phyloP scores from a whole-genome alignment of 345 rosid species.

The Linum usitatissimum region DNA sequence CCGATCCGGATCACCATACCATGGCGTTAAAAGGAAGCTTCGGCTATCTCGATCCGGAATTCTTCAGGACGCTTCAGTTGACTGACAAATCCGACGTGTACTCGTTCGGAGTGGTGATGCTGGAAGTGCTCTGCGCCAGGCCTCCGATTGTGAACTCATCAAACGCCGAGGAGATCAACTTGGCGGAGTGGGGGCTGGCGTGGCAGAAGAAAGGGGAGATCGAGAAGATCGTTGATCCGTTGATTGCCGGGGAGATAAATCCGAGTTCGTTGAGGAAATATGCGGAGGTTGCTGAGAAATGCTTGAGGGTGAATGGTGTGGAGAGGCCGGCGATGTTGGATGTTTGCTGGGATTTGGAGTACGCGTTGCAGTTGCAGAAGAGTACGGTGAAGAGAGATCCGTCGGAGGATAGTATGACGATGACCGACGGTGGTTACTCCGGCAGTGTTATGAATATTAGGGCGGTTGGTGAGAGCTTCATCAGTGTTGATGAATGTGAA shows the following conservation, averaged over 20 bases:
- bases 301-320: conserved; percentile 3
- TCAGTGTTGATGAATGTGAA: background rate
- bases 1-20: background rate
- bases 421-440: background rate
- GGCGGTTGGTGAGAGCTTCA: background rate
- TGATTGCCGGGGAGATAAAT: background rate
- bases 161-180: background rate
- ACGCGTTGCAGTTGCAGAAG: conserved; percentile 11
- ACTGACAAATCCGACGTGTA: conserved; percentile 10
- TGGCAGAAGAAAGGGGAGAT: conserved; percentile 9
- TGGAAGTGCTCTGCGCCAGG: conserved; percentile 8
- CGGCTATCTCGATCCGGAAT: conserved; percentile 12
- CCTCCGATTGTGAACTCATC: background rate
- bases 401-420: conserved; percentile 12
- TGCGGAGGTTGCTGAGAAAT: conserved; percentile 6
- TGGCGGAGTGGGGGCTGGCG: conserved; percentile 10
- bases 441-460: background rate
- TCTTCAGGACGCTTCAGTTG: conserved; percentile 6
- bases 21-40: conserved; percentile 10
- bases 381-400: conserved; percentile 3
- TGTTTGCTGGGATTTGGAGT: conserved; percentile 12
- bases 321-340: conserved; percentile 8
- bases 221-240: conserved; percentile 10
- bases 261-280: conserved; percentile 8
- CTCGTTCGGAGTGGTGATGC: conserved; percentile 9